Evolutionary conservation across 495 filamentous ascomycete species (phyloP), one percentile per base, ranked within the genome.

Genomic region (Penicillium nucicola): DNA sequence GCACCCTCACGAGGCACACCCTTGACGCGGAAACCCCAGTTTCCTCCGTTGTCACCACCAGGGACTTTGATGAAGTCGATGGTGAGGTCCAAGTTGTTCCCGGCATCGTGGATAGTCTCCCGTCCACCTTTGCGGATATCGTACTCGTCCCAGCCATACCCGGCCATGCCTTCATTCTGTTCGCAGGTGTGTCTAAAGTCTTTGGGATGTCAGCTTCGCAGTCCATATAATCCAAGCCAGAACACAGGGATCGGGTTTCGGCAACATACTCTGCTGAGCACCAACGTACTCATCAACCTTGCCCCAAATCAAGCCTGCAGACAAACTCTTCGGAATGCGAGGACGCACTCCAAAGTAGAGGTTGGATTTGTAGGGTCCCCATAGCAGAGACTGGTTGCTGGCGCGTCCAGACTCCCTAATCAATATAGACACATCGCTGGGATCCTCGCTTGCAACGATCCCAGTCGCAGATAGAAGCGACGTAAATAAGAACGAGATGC

Each of bases 121-220:
- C 85, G 75, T 40, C 93, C 93, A 56, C 93, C 93, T 36, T 77
- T 84, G 41, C 93, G 78, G 17, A 89, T 83, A 66, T 97, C 93
- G 70, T 95, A 98, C 60, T 93, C 76, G 55, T 97, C 92, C 93
- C 93, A 98, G 51, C 92, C 93, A 65, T 98, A 98, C 31, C 93
- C 91, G 35, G 84, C 84, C 87, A 98, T 96, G 50, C 85, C 87
- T 63, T 96, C 90, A 64, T 92, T 78, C 67, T 98, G 93, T 64
- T 97, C 93, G 69, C 93, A 98, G 0, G 95, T 95, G 66, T 97
- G 88, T 52, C 93, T 85, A 56, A 97, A 84, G 62, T 84, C 91
- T 96, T 70, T 3, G 33, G 50, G 43, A 22, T n/a, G 37, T 55
- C 34, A 47, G 49, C 33, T 25, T 51, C 18, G 7, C 10, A 22